phyloP scores from a whole-genome alignment of 2,329 filamentous ascomycete genomes.

The Macrophomina tecta region DNA sequence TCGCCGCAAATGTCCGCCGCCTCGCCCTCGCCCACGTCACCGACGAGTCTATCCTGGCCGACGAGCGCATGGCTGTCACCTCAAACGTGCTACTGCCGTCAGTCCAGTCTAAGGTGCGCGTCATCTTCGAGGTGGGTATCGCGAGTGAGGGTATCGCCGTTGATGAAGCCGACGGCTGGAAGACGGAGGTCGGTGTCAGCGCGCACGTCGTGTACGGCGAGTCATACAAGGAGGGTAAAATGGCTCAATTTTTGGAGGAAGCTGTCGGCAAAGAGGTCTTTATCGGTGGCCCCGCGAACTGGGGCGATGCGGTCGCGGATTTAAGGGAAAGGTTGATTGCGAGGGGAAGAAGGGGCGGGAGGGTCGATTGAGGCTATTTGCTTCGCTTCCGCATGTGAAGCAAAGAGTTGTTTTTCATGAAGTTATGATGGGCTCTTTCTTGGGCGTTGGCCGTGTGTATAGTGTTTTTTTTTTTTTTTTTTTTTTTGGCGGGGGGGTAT shows the following conservation, averaged over 20 bases:
- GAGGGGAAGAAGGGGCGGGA: conserved; percentile 53
- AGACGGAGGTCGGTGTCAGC: conserved; percentile 36
- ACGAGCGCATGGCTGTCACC: conserved; percentile 68
- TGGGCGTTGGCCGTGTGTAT: too few relatives aligned
- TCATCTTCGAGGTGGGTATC: conserved; percentile 63
- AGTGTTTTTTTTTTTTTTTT: too few relatives aligned
- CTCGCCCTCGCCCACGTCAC: conserved; percentile 71
- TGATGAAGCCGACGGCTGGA: conserved; percentile 35
- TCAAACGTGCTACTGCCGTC: conserved; percentile 67
- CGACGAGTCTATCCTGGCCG: conserved; percentile 66
- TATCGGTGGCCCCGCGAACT: conserved; percentile 34
- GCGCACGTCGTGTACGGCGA: conserved; percentile 78
- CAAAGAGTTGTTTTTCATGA: too few relatives aligned
- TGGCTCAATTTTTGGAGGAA: conserved; percentile 71
- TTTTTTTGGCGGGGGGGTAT: too few relatives aligned
- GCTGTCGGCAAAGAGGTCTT: conserved; percentile 52
- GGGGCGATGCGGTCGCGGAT: conserved; percentile 52
- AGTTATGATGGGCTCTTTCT: too few relatives aligned
- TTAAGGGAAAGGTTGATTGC: conserved; percentile 51
- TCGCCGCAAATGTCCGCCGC: conserved; percentile 66
- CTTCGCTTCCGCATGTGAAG: not conserved
- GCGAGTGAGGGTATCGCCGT: conserved; percentile 62
- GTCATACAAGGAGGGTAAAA: conserved; percentile 75
- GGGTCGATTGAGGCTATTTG: conserved; percentile 21
- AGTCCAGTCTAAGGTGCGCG: conserved; percentile 72